Percentiles rank a stretch among this genome's conserved stretches.
phyloP scores from a whole-genome alignment of 345 rosid genomes.

The Hibiscus mutabilis region DNA sequence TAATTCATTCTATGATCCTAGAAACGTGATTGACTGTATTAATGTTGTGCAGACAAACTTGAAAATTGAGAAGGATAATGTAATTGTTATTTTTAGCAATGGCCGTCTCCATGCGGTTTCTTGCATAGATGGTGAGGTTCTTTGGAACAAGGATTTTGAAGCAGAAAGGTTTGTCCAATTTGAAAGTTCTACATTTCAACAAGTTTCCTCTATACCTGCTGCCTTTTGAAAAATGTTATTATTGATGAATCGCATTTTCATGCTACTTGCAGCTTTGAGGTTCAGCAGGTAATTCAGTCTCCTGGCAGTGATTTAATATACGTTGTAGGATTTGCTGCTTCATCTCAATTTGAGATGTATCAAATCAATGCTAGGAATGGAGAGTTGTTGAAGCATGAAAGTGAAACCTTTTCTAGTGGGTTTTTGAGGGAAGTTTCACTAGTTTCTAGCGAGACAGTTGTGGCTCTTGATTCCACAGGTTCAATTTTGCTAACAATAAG shows the following conservation, averaged over 20 bases:
- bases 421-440: conserved; percentile 52
- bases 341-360: conserved; percentile 53
- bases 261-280: conserved; percentile 55
- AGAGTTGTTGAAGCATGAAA: conserved; percentile 57
- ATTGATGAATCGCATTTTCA: conserved; percentile 15
- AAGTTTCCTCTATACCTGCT: not conserved
- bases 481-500: conserved; percentile 48
- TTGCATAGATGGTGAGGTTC: conserved; percentile 72
- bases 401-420: conserved; percentile 55
- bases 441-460: conserved; percentile 60
- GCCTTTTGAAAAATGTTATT: not conserved
- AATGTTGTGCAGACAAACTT: conserved; percentile 46
- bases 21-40: not conserved
- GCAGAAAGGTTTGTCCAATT: conserved; percentile 57
- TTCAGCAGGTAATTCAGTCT: conserved; percentile 63
- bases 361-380: conserved; percentile 67
- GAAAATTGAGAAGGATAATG: conserved; percentile 63
- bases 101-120: conserved; percentile 86
- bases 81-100: conserved; percentile 51
- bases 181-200: conserved; percentile 5
- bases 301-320: conserved; percentile 41
- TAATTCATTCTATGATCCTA: not conserved
- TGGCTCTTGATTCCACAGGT: conserved; percentile 58
- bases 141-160: conserved; percentile 82
- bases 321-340: conserved; percentile 61